Percentiles rank a stretch among this genome's conserved stretches.
Conservation (phyloP, 371 early-diverging fungal genomes). For the Zychaea mexicana region DNA sequence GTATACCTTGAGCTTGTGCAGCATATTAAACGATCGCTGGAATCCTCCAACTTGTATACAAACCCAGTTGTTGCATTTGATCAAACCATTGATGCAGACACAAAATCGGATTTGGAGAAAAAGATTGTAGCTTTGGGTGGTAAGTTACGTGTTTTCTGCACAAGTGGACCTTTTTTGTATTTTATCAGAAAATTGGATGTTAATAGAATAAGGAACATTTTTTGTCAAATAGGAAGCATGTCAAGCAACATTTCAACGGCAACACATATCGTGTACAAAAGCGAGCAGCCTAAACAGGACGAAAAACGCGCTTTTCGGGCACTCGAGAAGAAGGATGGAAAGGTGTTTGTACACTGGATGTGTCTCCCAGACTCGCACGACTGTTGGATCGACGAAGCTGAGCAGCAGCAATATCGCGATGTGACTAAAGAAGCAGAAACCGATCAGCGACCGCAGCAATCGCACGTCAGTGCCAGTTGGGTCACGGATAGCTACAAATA, state of each 20-base stretch:
- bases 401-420: constrained; percentile 27
- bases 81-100: constrained; percentile 40
- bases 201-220: background rate
- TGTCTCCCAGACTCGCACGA: constrained; percentile 80
- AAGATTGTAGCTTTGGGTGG: constrained; percentile 53
- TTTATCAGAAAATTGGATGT: background rate
- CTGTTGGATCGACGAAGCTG: constrained; percentile 56
- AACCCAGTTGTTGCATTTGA: constrained; percentile 51
- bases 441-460: constrained; percentile 43
- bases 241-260: constrained; percentile 29
- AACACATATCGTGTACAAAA: constrained; percentile 60
- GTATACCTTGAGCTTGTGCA: constrained; percentile 43
- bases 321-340: constrained; percentile 44
- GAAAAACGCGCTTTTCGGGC: constrained; percentile 28
- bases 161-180: background rate
- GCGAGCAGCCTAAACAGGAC: constrained; percentile 22
- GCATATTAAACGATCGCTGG: constrained; percentile 41
- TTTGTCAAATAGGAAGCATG: background rate
- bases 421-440: constrained; percentile 18
- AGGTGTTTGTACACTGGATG: constrained; percentile 67
- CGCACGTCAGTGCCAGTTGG: constrained; percentile 71
- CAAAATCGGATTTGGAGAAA: constrained; percentile 34
- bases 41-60: constrained; percentile 34
- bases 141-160: constrained; percentile 16
- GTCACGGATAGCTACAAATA: constrained; percentile 66